Percentiles rank a stretch among this genome's conserved stretches.
Conservation (phyloP, 345 rosid genomes). For the Citrus mangshanensis region DNA sequence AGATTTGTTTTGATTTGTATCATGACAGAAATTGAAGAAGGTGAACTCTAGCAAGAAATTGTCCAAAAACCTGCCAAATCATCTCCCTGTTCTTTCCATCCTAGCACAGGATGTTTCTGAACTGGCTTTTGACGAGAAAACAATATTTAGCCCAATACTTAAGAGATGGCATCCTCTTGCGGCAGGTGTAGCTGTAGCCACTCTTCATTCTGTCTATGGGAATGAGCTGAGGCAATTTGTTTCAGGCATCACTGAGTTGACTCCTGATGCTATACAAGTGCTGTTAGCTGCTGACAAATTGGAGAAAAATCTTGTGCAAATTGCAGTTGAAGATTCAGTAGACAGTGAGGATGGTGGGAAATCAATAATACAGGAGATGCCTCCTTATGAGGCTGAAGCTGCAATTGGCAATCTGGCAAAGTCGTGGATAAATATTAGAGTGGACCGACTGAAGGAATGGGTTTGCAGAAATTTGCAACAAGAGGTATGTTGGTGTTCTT, state of each 20-base stretch:
- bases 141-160: slow-evolving; percentile 76
- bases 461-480: slow-evolving; percentile 75
- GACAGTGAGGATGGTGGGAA: slow-evolving; percentile 99
- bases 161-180: slow-evolving; percentile 96
- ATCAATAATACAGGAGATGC: slow-evolving; percentile 94
- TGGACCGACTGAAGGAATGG: slow-evolving; percentile 89
- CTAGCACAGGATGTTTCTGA: slow-evolving; percentile 84
- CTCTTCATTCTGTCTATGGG: slow-evolving; percentile 89
- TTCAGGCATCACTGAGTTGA: slow-evolving; percentile 69
- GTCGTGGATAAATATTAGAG: slow-evolving; percentile 75
- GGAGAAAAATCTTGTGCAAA: slow-evolving; percentile 98
- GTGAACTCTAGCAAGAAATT: slow-evolving; percentile 57
- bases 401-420: slow-evolving; percentile 72
- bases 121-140: slow-evolving; percentile 76
- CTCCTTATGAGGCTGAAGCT: slow-evolving; percentile 89
- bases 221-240: slow-evolving; percentile 68
- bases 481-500: slow-evolving; percentile 50
- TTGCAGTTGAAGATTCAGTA: slow-evolving; percentile 93
- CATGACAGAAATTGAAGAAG: slow-evolving; percentile 66
- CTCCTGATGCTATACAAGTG: slow-evolving; percentile 90
- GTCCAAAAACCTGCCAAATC: slow-evolving; percentile 52
- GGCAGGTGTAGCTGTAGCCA: slow-evolving; percentile 93
- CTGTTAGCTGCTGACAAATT: slow-evolving; percentile 87
- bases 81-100: slow-evolving; percentile 73
- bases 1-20: slow-evolving; percentile 15